Evolutionary conservation across 805 yeast genomes (phyloP), one percentile per base, ranked within the genome.

Genomic region (Candida corydali): DNA sequence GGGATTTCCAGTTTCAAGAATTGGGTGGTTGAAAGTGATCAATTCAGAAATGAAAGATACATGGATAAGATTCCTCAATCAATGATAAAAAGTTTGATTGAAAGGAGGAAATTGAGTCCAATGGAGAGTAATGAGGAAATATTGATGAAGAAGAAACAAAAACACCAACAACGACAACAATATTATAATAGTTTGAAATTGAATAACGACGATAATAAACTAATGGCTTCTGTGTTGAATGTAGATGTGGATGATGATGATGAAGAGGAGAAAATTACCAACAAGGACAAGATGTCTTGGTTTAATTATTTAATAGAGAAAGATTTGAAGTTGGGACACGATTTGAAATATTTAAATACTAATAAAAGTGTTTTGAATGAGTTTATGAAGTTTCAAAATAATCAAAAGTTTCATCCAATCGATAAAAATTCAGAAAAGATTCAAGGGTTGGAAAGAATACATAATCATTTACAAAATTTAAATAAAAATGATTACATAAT

Each of bases 131-230:
- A 59, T 25, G 61, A 61, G 11, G 63, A 60, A 18, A 51, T 59
- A 5, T 64, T 55, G 36, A 63, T 62, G 37, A 67, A 59, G 23
- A 53, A 56, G 37, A 57, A 59, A 38, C 55, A 55, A 37, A 55
- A 62, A 25, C 47, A 61, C 32, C 55, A 59, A 29, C 66, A 64
- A 43, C 56, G 61, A 15, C 70, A 64, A 42, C 69, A 65, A 41
- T 64, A 50, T 42, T 63, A 62, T 41, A 65, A 63, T 40, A 65
- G 60, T 37, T 49, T 64, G 30, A 60, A 60, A 30, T 52, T 55
- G 26, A 55, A 54, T 29, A 48, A 44, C 26, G 38, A 24, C 2
- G 28, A 36, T 11, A 26, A 5, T 17, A 6, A 8, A 7, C 26
- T 24, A 5, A 26, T 26, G 29, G 29, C 18, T 12, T 9, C 7